phyloP scores from a whole-genome alignment of 495 filamentous ascomycete genomes.

The Glutinoglossum americanum region DNA sequence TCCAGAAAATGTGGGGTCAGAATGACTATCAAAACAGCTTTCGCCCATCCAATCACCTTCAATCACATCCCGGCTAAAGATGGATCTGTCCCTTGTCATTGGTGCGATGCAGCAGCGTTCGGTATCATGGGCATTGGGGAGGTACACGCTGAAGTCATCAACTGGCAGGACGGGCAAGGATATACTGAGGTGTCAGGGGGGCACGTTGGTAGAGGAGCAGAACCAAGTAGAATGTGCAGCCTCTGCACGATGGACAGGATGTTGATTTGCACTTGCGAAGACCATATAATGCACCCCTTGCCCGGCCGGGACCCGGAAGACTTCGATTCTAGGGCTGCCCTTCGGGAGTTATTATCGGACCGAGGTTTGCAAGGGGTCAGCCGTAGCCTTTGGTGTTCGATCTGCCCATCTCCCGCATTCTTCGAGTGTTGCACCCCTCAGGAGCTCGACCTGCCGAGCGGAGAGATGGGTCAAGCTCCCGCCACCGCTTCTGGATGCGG shows the following conservation, averaged over 20 bases:
- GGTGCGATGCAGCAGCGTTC: conserved; percentile 17
- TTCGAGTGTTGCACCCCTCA: conserved; percentile 15
- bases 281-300: conserved; percentile 15
- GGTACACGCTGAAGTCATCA: conserved; percentile 13
- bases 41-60: conserved; percentile 22
- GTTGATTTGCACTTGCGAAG: conserved; percentile 14
- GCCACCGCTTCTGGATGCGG: conserved; percentile 17
- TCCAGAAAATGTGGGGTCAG: not conserved
- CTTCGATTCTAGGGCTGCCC: conserved; percentile 13
- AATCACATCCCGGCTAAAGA: conserved; percentile 12
- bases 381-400: conserved; percentile 17
- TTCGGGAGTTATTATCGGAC: conserved; percentile 9
- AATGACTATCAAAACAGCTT: conserved; percentile 11
- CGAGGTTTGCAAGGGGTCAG: not conserved
- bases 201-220: conserved; percentile 12
- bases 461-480: not conserved
- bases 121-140: conserved; percentile 19
- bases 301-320: conserved; percentile 4
- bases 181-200: conserved; percentile 17
- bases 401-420: conserved; percentile 21
- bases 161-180: conserved; percentile 12
- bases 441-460: conserved; percentile 3
- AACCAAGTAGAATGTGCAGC: conserved; percentile 20
- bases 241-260: conserved; percentile 17
- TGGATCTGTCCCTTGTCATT: conserved; percentile 16